These are phyloP conservation scores for Entomortierella chlamydospora DNA, from an alignment of 192 early-diverging fungal species.

Conservation along the genomic window DNA sequence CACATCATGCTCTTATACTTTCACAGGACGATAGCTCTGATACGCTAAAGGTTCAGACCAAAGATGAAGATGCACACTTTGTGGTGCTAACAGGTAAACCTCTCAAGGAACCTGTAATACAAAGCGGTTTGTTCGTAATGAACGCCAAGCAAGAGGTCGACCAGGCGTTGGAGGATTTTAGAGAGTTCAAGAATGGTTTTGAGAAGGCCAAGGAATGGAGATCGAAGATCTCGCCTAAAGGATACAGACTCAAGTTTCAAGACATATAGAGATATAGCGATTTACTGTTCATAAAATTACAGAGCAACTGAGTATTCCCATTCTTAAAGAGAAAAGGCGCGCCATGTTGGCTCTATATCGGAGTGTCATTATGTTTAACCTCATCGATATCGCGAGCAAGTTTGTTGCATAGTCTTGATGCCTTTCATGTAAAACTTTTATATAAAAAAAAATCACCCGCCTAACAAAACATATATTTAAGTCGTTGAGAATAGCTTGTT, in stretches of 20 bases:
- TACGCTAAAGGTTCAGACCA: constrained; percentile 15
- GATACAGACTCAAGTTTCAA: constrained; percentile 42
- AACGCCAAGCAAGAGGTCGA: constrained; percentile 61
- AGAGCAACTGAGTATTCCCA: too few relatives aligned
- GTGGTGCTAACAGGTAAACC: constrained; percentile 23
- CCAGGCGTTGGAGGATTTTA: constrained; percentile 68
- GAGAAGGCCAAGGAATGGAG: constrained; percentile 70
- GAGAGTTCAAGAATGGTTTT: constrained; percentile 74
- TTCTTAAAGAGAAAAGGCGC: too few relatives aligned
- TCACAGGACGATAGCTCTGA: constrained; percentile 15
- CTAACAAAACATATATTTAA: too few relatives aligned
- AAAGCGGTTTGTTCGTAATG: constrained; percentile 77
- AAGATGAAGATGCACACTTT: constrained; percentile 35
- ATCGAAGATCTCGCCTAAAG: constrained; percentile 55
- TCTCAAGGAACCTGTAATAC: constrained; percentile 69
- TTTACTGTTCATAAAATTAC: too few relatives aligned
- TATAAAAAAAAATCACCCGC: too few relatives aligned
- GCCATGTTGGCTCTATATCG: too few relatives aligned
- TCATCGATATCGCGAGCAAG: too few relatives aligned
- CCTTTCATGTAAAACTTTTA: too few relatives aligned
- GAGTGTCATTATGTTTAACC: too few relatives aligned
- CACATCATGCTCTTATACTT: constrained; percentile 44
- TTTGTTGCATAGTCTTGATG: too few relatives aligned
- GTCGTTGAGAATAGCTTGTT: too few relatives aligned
- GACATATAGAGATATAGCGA: too few relatives aligned